Percentiles rank a stretch among this genome's conserved stretches.
Conservation (phyloP, 768 basidiomycete genomes). For the Boletus tylopilopsis region DNA sequence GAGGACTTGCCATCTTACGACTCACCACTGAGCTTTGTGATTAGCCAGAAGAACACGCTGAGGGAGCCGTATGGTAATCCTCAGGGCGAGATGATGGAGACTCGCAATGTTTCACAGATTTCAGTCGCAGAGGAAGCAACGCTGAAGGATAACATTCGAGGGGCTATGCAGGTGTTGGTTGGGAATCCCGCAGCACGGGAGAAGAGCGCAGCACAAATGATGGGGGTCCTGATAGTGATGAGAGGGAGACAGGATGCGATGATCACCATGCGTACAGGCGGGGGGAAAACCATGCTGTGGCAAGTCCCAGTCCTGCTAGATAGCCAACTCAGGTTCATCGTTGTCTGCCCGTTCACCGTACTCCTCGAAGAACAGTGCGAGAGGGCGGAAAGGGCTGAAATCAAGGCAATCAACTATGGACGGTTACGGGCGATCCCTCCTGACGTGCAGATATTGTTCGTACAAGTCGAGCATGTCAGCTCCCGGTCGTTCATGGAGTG, state of each 20-base stretch:
- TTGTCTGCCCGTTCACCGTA: slow-evolving; percentile 3
- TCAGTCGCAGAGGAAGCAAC: neutral
- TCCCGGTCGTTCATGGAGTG: neutral
- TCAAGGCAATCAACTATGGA: neutral
- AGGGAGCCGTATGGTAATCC: neutral
- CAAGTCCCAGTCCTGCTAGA: neutral
- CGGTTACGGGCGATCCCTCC: neutral
- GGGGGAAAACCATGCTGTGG: slow-evolving; percentile 11
- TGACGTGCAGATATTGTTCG: slow-evolving; percentile 1
- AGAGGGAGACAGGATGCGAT: neutral
- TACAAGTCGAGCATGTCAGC: slow-evolving; percentile 6
- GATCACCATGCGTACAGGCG: slow-evolving; percentile 7
- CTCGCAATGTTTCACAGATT: neutral
- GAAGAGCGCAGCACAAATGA: slow-evolving; percentile 1
- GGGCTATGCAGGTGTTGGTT: neutral
- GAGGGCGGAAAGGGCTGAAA: neutral
- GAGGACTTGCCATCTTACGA: neutral
- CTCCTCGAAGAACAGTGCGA: slow-evolving; percentile 5
- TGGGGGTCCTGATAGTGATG: neutral
- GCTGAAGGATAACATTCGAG: neutral
- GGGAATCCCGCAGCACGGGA: neutral
- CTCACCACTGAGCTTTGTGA: too few relatives aligned
- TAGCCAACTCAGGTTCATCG: neutral
- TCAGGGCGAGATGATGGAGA: neutral
- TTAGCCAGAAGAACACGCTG: neutral